Evolutionary conservation across 2,329 filamentous ascomycete genomes (phyloP).

Genomic region (Fusarium sp.): DNA sequence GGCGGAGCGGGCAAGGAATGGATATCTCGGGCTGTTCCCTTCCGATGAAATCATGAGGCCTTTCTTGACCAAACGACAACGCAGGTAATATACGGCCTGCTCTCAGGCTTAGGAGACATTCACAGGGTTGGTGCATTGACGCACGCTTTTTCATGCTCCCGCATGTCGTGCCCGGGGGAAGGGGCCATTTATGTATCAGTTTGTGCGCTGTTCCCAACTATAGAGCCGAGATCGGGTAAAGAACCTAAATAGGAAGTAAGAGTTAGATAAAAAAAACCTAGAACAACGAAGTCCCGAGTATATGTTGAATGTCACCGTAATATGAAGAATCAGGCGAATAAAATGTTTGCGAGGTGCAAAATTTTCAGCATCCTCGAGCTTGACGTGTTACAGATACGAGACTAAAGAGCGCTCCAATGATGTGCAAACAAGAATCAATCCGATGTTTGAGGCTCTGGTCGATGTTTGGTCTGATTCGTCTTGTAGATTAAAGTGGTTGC

Average conservation of each 20-base stretch:
- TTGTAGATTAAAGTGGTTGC: conserved; percentile 27
- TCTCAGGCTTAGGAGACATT: not conserved
- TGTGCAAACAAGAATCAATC: conserved; percentile 7
- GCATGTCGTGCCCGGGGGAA: conserved; percentile 22
- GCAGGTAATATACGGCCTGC: not conserved
- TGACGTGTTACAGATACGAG: conserved; percentile 10
- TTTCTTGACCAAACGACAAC: not conserved
- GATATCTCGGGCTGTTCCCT: conserved; percentile 2
- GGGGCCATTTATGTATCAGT: conserved; percentile 33
- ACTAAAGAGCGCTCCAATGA: not conserved
- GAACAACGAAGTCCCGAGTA: conserved; percentile 9
- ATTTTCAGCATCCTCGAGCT: not conserved
- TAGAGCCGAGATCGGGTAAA: conserved; percentile 13
- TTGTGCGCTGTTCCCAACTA: conserved; percentile 24
- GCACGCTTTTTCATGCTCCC: conserved; percentile 21
- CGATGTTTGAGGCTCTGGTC: conserved; percentile 5
- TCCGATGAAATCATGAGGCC: not conserved
- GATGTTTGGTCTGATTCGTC: not conserved
- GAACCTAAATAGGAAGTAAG: conserved; percentile 23
- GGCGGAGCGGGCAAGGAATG: not conserved
- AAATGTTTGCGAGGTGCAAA: not conserved
- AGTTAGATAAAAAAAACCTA: not conserved
- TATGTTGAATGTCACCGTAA: conserved; percentile 20
- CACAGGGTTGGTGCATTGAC: not conserved
- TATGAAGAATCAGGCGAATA: conserved; percentile 15